These are phyloP conservation scores for Closterium sp. DNA, from an alignment of 139 green algal genomes.

Conservation along the genomic window DNA sequence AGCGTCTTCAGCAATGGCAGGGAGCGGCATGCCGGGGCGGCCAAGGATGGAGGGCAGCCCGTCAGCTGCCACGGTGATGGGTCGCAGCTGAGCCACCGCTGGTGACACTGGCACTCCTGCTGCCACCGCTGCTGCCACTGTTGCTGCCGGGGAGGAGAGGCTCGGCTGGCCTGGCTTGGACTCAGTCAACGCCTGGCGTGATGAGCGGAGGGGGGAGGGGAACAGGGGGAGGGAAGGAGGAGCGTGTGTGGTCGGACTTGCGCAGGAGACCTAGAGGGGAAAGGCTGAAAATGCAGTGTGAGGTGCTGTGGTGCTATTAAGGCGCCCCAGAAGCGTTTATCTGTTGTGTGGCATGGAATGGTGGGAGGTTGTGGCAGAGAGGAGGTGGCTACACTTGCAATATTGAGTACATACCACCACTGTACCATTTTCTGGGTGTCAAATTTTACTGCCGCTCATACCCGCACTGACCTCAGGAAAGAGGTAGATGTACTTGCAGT, in stretches of 20 bases:
- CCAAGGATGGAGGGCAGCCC: neutral
- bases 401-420: no score
- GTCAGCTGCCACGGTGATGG: neutral
- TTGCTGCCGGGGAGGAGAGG: neutral
- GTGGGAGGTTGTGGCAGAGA: no score
- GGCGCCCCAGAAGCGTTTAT: no score
- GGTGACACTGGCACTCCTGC: neutral
- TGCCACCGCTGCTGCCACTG: neutral
- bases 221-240: no score
- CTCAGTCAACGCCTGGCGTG: neutral
- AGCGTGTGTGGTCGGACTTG: neutral
- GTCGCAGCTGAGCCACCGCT: neutral
- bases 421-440: no score
- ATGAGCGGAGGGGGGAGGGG: neutral
- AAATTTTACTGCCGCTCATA: no score
- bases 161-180: neutral
- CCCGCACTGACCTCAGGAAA: no score
- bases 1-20: neutral
- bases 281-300: neutral
- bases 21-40: neutral
- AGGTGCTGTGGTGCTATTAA: neutral
- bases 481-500: conserved; percentile 43
- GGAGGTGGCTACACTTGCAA: no score
- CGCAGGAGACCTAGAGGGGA: neutral
- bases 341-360: no score